A percentile compares a stretch with the other conserved stretches of the same genome.
Conservation (phyloP, 805 yeast species). For the Saccharomycopsis schoenii region DNA sequence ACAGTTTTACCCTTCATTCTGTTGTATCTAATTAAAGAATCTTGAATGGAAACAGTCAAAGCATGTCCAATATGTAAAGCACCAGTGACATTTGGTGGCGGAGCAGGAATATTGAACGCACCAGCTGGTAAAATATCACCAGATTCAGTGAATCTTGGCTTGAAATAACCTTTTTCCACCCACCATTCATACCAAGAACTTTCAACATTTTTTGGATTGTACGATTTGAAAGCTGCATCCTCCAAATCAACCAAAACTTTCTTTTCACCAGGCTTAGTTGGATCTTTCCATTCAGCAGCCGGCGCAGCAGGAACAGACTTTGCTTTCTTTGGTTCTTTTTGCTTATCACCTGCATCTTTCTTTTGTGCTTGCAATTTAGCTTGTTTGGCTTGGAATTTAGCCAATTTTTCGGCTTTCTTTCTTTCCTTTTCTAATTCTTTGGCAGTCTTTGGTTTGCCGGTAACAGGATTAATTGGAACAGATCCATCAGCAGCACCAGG, state of each 20-base stretch:
- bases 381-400: conserved; percentile 78
- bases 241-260: conserved; percentile 79
- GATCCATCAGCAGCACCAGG: neutral
- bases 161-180: conserved; percentile 78
- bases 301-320: conserved; percentile 67
- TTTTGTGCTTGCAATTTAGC: conserved; percentile 45
- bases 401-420: conserved; percentile 79
- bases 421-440: conserved; percentile 81
- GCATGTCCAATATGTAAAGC: conserved; percentile 99
- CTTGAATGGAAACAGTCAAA: conserved; percentile 89
- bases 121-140: conserved; percentile 80
- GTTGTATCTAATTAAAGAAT: conserved; percentile 82
- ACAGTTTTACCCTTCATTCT: conserved; percentile 97
- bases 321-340: conserved; percentile 45
- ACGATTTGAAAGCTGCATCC: conserved; percentile 89
- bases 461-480: neutral
- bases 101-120: conserved; percentile 86
- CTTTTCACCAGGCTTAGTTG: conserved; percentile 83
- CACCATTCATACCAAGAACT: conserved; percentile 98
- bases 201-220: conserved; percentile 86
- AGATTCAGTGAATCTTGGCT: conserved; percentile 70
- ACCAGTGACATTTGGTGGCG: conserved; percentile 98
- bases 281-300: conserved; percentile 77
- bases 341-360: conserved; percentile 29
- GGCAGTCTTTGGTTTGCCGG: conserved; percentile 48